A percentile compares a stretch with the other conserved stretches of the same genome.
These are phyloP conservation scores for Potentilla sterilis DNA, from an alignment of 306 rosid genomes.

Conservation along the genomic window DNA sequence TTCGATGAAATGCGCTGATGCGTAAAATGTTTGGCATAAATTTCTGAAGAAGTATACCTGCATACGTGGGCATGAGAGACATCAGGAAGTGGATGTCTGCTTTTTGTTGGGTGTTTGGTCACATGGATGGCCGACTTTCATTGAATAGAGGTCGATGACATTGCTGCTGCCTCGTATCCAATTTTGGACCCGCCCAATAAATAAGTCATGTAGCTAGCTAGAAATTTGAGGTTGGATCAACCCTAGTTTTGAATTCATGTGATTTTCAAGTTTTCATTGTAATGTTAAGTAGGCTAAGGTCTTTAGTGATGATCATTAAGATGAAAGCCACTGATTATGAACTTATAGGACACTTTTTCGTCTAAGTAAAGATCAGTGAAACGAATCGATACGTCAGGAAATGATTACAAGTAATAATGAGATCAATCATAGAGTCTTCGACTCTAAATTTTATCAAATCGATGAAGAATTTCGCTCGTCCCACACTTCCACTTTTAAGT, in stretches of 20 bases:
- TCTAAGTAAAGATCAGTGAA: no score
- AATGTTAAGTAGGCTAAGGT: background rate
- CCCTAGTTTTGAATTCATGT: background rate
- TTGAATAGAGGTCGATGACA: slow-evolving; percentile 12
- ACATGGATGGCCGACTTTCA: slow-evolving; percentile 36
- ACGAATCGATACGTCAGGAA: no score
- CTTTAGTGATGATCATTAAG: background rate
- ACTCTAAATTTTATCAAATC: background rate
- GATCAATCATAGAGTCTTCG: no score
- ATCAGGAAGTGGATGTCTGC: slow-evolving; percentile 11
- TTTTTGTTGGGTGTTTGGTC: slow-evolving; percentile 26
- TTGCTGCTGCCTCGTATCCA: background rate
- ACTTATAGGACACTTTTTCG: background rate
- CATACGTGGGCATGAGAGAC: slow-evolving; percentile 18
- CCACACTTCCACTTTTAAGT: no score
- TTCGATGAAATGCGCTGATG: background rate
- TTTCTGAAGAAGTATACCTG: background rate
- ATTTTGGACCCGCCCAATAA: slow-evolving; percentile 13
- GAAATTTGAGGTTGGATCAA: background rate
- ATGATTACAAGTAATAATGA: no score
- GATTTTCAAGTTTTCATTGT: background rate
- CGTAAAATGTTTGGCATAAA: background rate
- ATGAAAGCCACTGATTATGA: background rate
- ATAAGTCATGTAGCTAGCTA: background rate
- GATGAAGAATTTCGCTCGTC: no score